Base-by-base conservation (phyloP, 2,329 filamentous ascomycete species). In the Cordyceps farinosa region DNA sequence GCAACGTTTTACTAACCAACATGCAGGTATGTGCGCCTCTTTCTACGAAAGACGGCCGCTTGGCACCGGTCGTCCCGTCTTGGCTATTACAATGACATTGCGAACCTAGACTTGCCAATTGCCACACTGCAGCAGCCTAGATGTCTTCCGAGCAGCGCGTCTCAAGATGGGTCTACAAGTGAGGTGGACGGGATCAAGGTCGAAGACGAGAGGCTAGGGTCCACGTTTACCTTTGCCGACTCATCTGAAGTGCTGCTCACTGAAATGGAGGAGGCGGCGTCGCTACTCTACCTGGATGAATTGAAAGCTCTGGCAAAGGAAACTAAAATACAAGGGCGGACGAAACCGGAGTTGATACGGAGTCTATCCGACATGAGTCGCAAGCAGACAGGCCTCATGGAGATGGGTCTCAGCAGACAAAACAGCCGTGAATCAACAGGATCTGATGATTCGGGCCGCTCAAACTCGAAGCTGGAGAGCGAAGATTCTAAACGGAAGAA, bases 61-160 rank as follows among this genome's bases (percentile, higher is more conserved):
- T 99, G 95, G 95, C 92, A 97, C 78, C 88, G 95, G 10, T 84
- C 92, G 66, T 86, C 84, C 69, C 86, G 87, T 29, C 77, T 99
- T 32, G 86, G 87, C 2, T 97, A 97, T 70, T 86, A 94, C 70
- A 85, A 87, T 67, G 93, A 98, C 72, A 90, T 99, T 65, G 84
- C 88, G 51, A 86, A 97, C 72, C 80, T 93, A 45, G 80, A 87
- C 15, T 72, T 77, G 15, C 90, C 91, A 1, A 87, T 92, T 3
- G 74, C 78, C 13, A 82, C 80, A 52, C 78, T 98, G 5, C 90
- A 95, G 69, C 72, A 73, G 44, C 67, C 69, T 15, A 80, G 86
- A 61, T 66, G 73, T 3, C 76, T 97, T 2, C 89, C 90, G 11
- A 50, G 44, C 10, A 64, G 54, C 3, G 54, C 66, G 17, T 65